Evolutionary conservation across 2,329 filamentous ascomycete genomes (phyloP).

Genomic region (Graphium sp.): DNA sequence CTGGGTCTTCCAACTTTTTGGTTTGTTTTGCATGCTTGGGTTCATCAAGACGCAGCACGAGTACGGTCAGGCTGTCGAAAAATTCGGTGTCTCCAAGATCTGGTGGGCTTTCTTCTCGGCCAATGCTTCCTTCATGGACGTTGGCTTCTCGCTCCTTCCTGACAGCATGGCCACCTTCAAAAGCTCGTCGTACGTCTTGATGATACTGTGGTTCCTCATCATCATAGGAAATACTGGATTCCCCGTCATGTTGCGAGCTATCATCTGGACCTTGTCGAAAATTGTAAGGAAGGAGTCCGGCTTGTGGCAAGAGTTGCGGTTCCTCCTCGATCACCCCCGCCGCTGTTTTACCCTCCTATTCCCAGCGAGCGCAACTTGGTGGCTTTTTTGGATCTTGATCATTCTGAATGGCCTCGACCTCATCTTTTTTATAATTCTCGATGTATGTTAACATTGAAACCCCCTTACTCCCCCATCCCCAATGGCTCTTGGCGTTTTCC

Average conservation of each 20-base stretch:
- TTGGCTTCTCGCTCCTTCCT: conserved; percentile 83
- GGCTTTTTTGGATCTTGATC: conserved; percentile 77
- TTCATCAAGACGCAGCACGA: conserved; percentile 55
- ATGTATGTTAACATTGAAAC: conserved; percentile 44
- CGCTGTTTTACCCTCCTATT: conserved; percentile 94
- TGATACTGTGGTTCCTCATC: conserved; percentile 72
- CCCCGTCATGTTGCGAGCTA: conserved; percentile 81
- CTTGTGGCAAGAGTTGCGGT: conserved; percentile 78
- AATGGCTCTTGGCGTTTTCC: neutral
- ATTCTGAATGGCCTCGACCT: conserved; percentile 71
- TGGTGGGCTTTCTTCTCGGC: conserved; percentile 94
- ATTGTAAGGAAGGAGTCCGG: conserved; percentile 47
- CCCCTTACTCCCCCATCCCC: conserved; percentile 2
- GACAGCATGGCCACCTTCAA: conserved; percentile 91
- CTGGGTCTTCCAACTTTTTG: conserved; percentile 66
- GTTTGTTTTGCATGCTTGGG: conserved; percentile 54
- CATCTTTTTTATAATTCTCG: conserved; percentile 81
- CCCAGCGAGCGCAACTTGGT: conserved; percentile 82
- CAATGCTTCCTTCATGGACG: conserved; percentile 79
- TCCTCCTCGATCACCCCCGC: conserved; percentile 84
- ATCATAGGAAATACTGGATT: conserved; percentile 93
- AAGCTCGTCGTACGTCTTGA: conserved; percentile 54
- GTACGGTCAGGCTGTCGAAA: conserved; percentile 50
- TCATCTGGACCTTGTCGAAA: conserved; percentile 70
- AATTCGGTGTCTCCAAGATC: conserved; percentile 41